Conservation (phyloP, 2,329 filamentous ascomycete species). For the Colletotrichum filicis region DNA sequence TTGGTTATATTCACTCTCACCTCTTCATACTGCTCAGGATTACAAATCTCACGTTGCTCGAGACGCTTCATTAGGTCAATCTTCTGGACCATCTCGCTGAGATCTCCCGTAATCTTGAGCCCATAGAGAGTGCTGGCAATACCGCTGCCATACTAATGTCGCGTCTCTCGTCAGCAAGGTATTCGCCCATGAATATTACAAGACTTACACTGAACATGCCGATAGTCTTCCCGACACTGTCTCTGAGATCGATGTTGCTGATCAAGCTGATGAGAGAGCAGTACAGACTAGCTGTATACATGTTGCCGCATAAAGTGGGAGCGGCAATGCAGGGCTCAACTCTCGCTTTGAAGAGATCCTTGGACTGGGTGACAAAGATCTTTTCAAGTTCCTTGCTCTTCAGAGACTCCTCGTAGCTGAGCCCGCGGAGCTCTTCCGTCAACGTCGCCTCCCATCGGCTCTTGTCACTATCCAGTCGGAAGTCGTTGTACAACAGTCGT, state of each 20-base stretch:
- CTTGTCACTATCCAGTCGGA: neutral
- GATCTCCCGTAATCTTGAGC: slow-evolving; percentile 21
- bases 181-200: neutral
- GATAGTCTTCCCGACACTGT: slow-evolving; percentile 10
- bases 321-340: slow-evolving; percentile 12
- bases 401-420: slow-evolving; percentile 1
- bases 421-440: neutral
- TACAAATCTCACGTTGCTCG: slow-evolving; percentile 8
- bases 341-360: neutral
- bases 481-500: slow-evolving; percentile 11
- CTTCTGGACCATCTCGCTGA: slow-evolving; percentile 14
- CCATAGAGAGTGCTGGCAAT: slow-evolving; percentile 21
- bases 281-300: slow-evolving; percentile 68
- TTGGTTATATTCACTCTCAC: neutral
- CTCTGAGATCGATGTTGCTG: slow-evolving; percentile 54
- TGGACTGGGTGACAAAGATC: neutral
- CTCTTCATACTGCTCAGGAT: slow-evolving; percentile 9
- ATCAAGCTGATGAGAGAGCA: slow-evolving; percentile 64
- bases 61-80: slow-evolving; percentile 16
- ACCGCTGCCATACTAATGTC: slow-evolving; percentile 1
- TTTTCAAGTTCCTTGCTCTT: slow-evolving; percentile 17
- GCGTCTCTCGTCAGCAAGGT: neutral
- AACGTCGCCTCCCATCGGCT: no score
- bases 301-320: slow-evolving; percentile 48
- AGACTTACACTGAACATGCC: slow-evolving; percentile 25